These are phyloP conservation scores for Candida tallmaniae DNA, from an alignment of 805 yeast genomes.

Conservation along the genomic window DNA sequence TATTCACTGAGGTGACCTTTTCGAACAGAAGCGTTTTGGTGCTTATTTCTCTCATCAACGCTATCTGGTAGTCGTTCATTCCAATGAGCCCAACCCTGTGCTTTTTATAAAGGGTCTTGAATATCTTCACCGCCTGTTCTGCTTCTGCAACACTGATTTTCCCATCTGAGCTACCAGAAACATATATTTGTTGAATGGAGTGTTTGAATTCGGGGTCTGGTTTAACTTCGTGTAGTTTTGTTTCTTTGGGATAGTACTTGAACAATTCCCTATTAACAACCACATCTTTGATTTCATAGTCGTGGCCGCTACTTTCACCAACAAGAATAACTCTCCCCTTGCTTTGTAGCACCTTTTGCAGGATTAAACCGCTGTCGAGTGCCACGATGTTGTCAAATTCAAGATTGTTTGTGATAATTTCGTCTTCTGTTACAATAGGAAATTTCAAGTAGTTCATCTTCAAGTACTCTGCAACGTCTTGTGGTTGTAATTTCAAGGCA, in stretches of 20 bases:
- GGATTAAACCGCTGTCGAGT: slow-evolving; percentile 4
- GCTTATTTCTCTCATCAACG: slow-evolving; percentile 7
- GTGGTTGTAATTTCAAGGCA: neutral
- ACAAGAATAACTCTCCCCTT: neutral
- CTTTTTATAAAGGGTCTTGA: slow-evolving; percentile 1
- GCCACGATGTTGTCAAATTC: neutral
- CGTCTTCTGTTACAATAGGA: slow-evolving; percentile 3
- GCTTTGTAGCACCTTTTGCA: neutral
- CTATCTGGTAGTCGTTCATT: slow-evolving; percentile 9
- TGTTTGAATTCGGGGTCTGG: neutral
- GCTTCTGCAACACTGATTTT: slow-evolving; percentile 10
- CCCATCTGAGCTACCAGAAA: neutral
- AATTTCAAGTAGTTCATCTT: slow-evolving; percentile 2
- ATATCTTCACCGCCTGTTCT: slow-evolving; percentile 3
- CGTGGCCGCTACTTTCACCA: neutral
- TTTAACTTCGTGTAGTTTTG: neutral
- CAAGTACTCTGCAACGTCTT: neutral
- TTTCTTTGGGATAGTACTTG: slow-evolving; percentile 1
- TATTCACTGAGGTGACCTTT: neutral
- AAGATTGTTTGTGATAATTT: neutral
- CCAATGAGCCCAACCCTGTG: slow-evolving; percentile 7
- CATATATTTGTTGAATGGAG: slow-evolving; percentile 1
- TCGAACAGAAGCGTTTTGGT: too few relatives aligned
- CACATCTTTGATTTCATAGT: neutral
- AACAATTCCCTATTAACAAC: slow-evolving; percentile 1